These are phyloP conservation scores for Penicillium brasilianum DNA, from an alignment of 2,329 filamentous ascomycete genomes.

Conservation along the genomic window DNA sequence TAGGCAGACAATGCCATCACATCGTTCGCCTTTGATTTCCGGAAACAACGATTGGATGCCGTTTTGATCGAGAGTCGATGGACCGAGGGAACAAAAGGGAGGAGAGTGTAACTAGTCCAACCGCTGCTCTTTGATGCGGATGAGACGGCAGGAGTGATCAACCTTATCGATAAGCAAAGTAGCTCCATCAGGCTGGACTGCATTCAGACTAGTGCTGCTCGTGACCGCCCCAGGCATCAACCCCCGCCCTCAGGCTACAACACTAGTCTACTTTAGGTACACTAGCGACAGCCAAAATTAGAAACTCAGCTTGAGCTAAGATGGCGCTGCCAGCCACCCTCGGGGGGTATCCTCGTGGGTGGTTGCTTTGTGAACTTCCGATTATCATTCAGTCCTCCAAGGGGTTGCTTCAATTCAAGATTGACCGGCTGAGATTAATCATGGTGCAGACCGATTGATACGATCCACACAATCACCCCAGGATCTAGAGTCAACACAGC, in stretches of 20 bases:
- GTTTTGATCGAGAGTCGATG: neutral
- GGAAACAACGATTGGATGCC: too few relatives aligned
- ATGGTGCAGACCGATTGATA: constrained; percentile 14
- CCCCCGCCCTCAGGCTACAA: constrained; percentile 35
- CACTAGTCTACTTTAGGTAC: constrained; percentile 32
- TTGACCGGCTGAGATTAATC: neutral
- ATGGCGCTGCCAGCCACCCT: constrained; percentile 34
- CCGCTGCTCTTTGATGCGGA: neutral
- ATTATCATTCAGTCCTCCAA: neutral
- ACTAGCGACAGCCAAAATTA: constrained; percentile 39
- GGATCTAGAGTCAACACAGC: constrained; percentile 16
- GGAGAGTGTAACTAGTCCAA: neutral
- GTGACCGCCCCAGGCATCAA: constrained; percentile 13
- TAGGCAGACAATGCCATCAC: neutral
- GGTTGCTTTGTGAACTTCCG: constrained; percentile 7
- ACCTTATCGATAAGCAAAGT: constrained; percentile 27
- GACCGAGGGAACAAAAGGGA: neutral
- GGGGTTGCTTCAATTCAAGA: neutral
- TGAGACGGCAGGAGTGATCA: constrained; percentile 23
- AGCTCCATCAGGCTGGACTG: neutral
- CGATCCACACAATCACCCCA: constrained; percentile 13
- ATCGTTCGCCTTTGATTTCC: neutral
- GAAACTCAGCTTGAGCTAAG: constrained; percentile 37
- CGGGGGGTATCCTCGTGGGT: constrained; percentile 28
- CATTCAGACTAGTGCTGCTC: neutral